phyloP scores from a whole-genome alignment of 2,329 filamentous ascomycete species.

The Venturia nashicola region DNA sequence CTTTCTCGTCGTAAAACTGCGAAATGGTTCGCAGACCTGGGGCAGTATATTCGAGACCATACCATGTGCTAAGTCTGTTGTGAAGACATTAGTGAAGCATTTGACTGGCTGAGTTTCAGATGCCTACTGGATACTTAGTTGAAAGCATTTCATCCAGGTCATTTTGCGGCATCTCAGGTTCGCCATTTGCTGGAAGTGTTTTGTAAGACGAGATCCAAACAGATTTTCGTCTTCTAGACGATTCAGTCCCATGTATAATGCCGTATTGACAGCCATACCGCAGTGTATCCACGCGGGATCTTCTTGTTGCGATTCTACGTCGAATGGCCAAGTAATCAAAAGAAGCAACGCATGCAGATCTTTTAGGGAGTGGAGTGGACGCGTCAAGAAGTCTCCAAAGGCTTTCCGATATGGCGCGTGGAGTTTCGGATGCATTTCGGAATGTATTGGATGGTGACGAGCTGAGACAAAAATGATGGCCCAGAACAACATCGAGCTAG shows the following conservation, averaged over 20 bases:
- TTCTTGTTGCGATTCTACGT: slow-evolving; percentile 6
- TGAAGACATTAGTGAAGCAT: background rate
- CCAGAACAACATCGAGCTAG: slow-evolving; percentile 9
- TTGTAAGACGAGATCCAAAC: slow-evolving; percentile 4
- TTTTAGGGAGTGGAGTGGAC: slow-evolving; percentile 6
- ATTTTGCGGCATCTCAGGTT: slow-evolving; percentile 2
- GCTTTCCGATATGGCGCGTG: slow-evolving; percentile 2
- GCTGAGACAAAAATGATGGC: slow-evolving; percentile 6
- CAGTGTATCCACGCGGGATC: slow-evolving; percentile 10
- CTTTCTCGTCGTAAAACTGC: slow-evolving; percentile 8
- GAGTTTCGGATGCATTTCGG: background rate
- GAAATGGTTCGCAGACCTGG: slow-evolving; percentile 4
- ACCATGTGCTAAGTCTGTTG: background rate
- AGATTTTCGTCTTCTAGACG: slow-evolving; percentile 10
- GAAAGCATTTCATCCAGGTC: slow-evolving; percentile 11
- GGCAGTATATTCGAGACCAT: slow-evolving; percentile 4
- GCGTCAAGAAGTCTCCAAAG: background rate
- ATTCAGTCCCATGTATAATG: slow-evolving; percentile 11
- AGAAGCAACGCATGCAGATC: slow-evolving; percentile 12
- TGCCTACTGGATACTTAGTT: slow-evolving; percentile 7
- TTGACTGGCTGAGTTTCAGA: background rate
- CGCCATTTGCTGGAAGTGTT: background rate
- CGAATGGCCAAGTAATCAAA: slow-evolving; percentile 11
- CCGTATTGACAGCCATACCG: slow-evolving; percentile 11
- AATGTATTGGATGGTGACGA: slow-evolving; percentile 8